phyloP scores from a whole-genome alignment of 2,329 filamentous ascomycete species.

The Fusarium paranaense region DNA sequence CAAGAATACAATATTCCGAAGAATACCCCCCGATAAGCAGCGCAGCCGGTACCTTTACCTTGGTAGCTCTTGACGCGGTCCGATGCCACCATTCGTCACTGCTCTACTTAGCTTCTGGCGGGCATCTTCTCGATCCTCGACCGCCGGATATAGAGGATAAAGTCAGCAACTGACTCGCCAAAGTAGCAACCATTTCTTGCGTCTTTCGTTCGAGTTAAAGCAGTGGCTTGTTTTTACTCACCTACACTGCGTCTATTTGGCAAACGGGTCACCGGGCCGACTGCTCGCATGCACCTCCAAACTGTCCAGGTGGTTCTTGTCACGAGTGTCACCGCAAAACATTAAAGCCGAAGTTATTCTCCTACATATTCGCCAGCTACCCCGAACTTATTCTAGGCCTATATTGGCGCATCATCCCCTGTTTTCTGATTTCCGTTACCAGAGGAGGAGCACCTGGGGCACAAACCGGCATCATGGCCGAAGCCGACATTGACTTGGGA shows the following conservation, averaged over 20 bases:
- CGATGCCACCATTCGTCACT: constrained; percentile 31
- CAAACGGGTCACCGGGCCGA: background rate
- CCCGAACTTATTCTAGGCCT: background rate
- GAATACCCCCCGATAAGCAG: constrained; percentile 28
- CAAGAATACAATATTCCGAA: constrained; percentile 33
- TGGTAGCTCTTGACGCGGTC: constrained; percentile 18
- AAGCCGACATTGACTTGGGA: constrained; percentile 64
- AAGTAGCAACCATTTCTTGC: background rate
- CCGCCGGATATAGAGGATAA: background rate
- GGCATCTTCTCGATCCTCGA: constrained; percentile 6
- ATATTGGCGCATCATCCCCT: background rate
- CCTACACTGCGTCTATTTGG: background rate
- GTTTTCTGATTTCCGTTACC: background rate
- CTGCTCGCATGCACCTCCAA: background rate
- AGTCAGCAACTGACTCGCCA: background rate
- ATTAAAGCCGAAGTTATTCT: background rate
- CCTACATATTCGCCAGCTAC: background rate
- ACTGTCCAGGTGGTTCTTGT: constrained; percentile 11
- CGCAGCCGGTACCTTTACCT: background rate
- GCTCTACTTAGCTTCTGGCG: constrained; percentile 9
- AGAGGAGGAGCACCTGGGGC: background rate
- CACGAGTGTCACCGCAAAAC: constrained; percentile 28
- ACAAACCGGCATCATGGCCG: constrained; percentile 46
- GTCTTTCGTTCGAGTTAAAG: background rate
- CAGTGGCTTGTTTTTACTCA: background rate